Evolutionary conservation across 305 asterid species (phyloP).

Genomic region (Fraxinus floribunda): DNA sequence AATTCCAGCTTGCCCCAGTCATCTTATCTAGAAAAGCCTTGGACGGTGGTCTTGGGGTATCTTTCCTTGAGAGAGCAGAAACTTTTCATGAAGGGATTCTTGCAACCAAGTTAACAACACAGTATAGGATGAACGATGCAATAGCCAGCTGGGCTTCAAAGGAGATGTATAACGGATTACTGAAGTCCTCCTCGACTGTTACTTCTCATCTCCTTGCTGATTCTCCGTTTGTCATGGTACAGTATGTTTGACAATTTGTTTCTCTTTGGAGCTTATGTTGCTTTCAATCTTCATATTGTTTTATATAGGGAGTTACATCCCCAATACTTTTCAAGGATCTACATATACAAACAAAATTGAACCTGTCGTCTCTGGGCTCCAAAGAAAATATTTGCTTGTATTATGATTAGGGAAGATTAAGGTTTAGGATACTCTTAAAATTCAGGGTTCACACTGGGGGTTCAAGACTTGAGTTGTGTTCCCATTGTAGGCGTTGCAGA

Average conservation of each 20-base stretch:
- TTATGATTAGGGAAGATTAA: neutral
- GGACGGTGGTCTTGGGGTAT: slow-evolving; percentile 86
- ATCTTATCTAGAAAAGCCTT: slow-evolving; percentile 88
- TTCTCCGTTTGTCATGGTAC: slow-evolving; percentile 92
- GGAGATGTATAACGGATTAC: slow-evolving; percentile 85
- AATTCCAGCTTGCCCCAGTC: slow-evolving; percentile 94
- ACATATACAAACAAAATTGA: neutral
- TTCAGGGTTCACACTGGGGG: neutral
- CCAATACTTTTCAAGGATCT: neutral
- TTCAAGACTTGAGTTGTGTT: neutral
- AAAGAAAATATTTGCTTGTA: neutral
- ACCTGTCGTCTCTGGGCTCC: neutral
- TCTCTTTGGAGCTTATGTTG: slow-evolving; percentile 1
- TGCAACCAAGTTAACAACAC: slow-evolving; percentile 64
- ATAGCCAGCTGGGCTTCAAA: slow-evolving; percentile 99
- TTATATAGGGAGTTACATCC: neutral
- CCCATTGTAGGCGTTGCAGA: neutral
- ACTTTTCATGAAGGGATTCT: slow-evolving; percentile 69
- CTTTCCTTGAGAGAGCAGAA: slow-evolving; percentile 80
- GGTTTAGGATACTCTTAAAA: neutral
- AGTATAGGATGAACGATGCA: slow-evolving; percentile 86
- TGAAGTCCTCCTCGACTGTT: slow-evolving; percentile 69
- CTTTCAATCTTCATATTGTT: slow-evolving; percentile 5
- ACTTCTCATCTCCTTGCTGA: slow-evolving; percentile 86
- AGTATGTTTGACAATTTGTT: slow-evolving; percentile 6